phyloP scores from a whole-genome alignment of 495 filamentous ascomycete genomes.

The Xylaria venustula region DNA sequence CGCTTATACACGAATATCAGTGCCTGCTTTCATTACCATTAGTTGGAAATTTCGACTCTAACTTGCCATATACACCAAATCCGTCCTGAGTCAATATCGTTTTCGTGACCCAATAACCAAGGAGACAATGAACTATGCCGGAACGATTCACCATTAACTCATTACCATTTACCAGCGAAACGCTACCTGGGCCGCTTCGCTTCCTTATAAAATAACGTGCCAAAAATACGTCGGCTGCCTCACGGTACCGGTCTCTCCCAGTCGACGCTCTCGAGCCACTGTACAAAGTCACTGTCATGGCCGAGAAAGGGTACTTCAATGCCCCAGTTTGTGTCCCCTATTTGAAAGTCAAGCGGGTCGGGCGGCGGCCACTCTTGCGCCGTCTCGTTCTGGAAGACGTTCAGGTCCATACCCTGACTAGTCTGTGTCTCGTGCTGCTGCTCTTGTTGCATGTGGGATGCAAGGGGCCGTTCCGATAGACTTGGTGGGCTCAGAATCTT shows the following conservation, averaged over 20 bases:
- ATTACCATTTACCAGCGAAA: neutral
- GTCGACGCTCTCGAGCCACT: constrained; percentile 34
- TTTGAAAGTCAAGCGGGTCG: constrained; percentile 21
- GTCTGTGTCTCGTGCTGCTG: constrained; percentile 6
- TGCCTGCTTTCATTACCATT: neutral
- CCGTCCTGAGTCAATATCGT: neutral
- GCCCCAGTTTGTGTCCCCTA: constrained; percentile 23
- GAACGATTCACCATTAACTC: neutral
- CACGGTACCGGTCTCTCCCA: constrained; percentile 23
- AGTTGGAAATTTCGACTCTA: neutral
- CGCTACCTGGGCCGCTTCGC: too few relatives aligned
- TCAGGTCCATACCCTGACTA: constrained; percentile 7
- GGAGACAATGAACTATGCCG: neutral
- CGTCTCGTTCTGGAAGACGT: constrained; percentile 11
- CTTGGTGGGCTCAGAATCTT: constrained; percentile 32
- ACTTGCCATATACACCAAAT: neutral
- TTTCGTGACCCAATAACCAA: neutral
- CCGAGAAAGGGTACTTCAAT: constrained; percentile 29
- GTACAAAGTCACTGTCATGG: constrained; percentile 33
- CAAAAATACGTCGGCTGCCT: neutral
- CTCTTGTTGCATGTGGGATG: constrained; percentile 2
- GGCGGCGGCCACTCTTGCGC: constrained; percentile 8
- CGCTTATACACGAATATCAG: neutral
- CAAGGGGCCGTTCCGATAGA: neutral
- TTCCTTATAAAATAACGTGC: neutral